phyloP scores from a whole-genome alignment of 169 alveolate genomes.

The Ichthyophthirius multifiliis region DNA sequence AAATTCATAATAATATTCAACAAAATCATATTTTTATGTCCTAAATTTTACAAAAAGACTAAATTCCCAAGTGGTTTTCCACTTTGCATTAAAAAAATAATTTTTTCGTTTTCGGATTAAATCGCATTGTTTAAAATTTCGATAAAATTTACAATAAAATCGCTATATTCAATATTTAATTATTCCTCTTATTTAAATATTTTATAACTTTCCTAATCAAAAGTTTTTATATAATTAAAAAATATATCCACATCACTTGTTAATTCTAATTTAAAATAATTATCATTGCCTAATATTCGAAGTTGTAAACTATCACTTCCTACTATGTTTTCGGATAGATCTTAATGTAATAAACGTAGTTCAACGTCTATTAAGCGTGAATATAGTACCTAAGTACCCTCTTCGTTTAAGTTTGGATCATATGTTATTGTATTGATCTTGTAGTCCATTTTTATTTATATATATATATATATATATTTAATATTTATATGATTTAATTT shows the following conservation, averaged over 20 bases:
- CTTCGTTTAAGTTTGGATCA: too few species aligned
- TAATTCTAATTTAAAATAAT: background rate
- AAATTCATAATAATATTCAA: background rate
- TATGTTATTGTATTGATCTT: too few species aligned
- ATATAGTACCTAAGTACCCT: too few species aligned
- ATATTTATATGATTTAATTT: too few species aligned
- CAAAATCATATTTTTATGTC: background rate
- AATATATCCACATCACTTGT: background rate
- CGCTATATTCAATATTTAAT: background rate
- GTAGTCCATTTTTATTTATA: too few species aligned
- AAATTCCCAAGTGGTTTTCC: slow-evolving; percentile 4
- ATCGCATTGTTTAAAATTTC: background rate
- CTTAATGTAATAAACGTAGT: background rate
- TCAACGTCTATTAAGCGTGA: too few species aligned
- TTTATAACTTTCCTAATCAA: background rate
- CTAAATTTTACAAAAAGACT: background rate
- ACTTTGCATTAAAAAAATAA: background rate
- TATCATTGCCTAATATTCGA: background rate
- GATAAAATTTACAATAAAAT: background rate
- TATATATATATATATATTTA: too few species aligned
- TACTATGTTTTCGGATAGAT: slow-evolving; percentile 1
- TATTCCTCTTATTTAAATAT: background rate
- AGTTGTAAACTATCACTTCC: background rate
- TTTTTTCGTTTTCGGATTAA: background rate
- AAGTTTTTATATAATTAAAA: background rate